Evolutionary conservation across 2,329 filamentous ascomycete species (phyloP), one percentile per base, ranked within the genome.

Genomic region (Pleoardoris graminearum): DNA sequence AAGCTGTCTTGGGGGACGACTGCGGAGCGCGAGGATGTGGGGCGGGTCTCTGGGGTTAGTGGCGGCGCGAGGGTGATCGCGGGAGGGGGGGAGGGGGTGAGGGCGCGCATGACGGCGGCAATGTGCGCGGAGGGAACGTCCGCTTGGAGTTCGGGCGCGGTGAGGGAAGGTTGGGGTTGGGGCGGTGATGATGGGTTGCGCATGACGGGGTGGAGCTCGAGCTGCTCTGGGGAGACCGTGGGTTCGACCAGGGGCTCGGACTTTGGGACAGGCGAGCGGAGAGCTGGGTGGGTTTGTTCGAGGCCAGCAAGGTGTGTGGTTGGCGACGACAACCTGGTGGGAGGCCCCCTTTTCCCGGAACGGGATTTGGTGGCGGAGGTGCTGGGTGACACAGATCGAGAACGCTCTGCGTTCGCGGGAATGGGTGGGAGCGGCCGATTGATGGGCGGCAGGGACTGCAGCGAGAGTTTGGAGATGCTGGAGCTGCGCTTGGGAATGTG

Each of bases 391-490:
- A 42, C 53, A 10, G 62, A 63, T 32, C 58, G 51, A 16, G 63
- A 60, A 25, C 60, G 55, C 12, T 49, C 55, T 25, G 23, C 17
- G 30, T n/a, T 45, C 3, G 49, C 29, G 39, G 65, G 65, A 7
- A 68, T 55, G 25, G 67, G 64, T 12, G 67, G 65, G 4, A 64
- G 61, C 16, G 63, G 61, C 16, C 60, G 58, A 43, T 65, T 54
- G 39, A 61, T 56, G 1, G 61, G 61, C 27, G 65, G 57, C 11
- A 62, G 57, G 4, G 50, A 37, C 11, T 51, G 57, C 14, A 59
- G 23, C 33, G 57, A 33, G 48, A 46, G 21, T 33, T 53, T 49
- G 43, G 51, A 57, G 48, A 63, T 51, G 52, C 55, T 49, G 51
- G 55, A 39, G 19, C 43, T 23, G n/a, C 51, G 51, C 41, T 59